phyloP scores from a whole-genome alignment of 2,329 filamentous ascomycete genomes.

The Beauveria bassiana region DNA sequence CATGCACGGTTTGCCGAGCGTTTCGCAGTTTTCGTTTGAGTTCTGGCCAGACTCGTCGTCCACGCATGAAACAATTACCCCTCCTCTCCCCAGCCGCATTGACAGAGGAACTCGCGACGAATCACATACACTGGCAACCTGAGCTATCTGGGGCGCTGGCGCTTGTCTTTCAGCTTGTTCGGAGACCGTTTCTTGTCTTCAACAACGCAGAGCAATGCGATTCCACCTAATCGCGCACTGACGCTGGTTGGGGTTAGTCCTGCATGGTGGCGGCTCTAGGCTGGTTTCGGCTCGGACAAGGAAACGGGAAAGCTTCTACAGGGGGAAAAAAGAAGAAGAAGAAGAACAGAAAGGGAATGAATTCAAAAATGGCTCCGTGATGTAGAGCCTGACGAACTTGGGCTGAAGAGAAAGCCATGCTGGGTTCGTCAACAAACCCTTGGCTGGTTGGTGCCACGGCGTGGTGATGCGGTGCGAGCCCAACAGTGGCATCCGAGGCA shows the following conservation, averaged over 20 bases:
- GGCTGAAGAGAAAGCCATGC: too few relatives aligned
- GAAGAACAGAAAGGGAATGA: too few relatives aligned
- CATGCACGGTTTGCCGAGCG: neutral
- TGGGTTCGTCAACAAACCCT: neutral
- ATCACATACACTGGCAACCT: neutral
- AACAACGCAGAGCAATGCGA: neutral
- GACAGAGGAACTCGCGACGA: neutral
- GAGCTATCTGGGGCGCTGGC: neutral
- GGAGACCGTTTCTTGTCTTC: neutral
- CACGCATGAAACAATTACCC: neutral
- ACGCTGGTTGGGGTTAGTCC: neutral
- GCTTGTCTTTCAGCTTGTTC: neutral
- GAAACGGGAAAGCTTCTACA: neutral
- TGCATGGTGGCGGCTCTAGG: too few relatives aligned
- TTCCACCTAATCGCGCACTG: neutral
- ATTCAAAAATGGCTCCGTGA: too few relatives aligned
- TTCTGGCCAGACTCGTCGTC: neutral
- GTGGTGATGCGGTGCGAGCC: neutral
- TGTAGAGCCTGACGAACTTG: too few relatives aligned
- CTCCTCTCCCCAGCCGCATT: neutral
- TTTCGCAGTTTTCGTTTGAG: neutral
- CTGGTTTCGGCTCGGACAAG: neutral
- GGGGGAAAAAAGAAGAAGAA: too few relatives aligned
- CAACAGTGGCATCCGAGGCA: neutral
- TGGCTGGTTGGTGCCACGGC: neutral